Conservation (phyloP, 2,329 filamentous ascomycete species). For the Purpureocillium lavendulum region DNA sequence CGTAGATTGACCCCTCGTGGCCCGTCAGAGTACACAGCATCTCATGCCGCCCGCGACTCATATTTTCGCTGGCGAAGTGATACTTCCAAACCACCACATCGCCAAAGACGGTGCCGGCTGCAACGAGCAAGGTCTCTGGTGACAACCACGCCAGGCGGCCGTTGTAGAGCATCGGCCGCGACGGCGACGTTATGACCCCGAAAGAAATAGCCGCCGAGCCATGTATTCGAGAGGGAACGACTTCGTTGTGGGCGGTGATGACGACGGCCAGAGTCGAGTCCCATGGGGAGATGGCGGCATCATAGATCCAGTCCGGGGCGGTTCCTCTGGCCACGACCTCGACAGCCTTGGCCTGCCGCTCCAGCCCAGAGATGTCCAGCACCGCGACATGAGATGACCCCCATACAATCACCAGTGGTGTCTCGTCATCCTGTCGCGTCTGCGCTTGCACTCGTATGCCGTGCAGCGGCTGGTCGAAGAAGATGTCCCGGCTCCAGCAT, state of each 20-base stretch:
- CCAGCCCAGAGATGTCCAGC: slow-evolving; percentile 19
- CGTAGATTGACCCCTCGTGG: slow-evolving; percentile 92
- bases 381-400: slow-evolving; percentile 53
- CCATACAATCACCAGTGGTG: slow-evolving; percentile 50
- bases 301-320: slow-evolving; percentile 71
- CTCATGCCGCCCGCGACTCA: slow-evolving; percentile 4
- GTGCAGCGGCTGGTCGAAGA: slow-evolving; percentile 59
- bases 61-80: slow-evolving; percentile 18
- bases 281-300: slow-evolving; percentile 47
- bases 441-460: slow-evolving; percentile 47
- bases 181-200: slow-evolving; percentile 49
- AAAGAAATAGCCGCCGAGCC: slow-evolving; percentile 27
- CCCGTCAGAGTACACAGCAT: slow-evolving; percentile 49
- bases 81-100: slow-evolving; percentile 89
- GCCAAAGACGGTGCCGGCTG: slow-evolving; percentile 88
- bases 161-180: slow-evolving; percentile 81
- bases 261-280: slow-evolving; percentile 42
- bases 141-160: slow-evolving; percentile 63
- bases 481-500: slow-evolving; percentile 46
- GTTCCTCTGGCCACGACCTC: slow-evolving; percentile 26
- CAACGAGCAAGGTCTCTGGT: slow-evolving; percentile 56
- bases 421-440: slow-evolving; percentile 6
- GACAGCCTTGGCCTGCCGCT: slow-evolving; percentile 3
- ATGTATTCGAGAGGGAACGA: slow-evolving; percentile 44
- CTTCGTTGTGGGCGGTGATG: slow-evolving; percentile 81